Percentiles rank a stretch among this genome's conserved stretches.
Evolutionary conservation across 352 stramenopile species (phyloP).

Genomic region (Pythium angustatum): DNA sequence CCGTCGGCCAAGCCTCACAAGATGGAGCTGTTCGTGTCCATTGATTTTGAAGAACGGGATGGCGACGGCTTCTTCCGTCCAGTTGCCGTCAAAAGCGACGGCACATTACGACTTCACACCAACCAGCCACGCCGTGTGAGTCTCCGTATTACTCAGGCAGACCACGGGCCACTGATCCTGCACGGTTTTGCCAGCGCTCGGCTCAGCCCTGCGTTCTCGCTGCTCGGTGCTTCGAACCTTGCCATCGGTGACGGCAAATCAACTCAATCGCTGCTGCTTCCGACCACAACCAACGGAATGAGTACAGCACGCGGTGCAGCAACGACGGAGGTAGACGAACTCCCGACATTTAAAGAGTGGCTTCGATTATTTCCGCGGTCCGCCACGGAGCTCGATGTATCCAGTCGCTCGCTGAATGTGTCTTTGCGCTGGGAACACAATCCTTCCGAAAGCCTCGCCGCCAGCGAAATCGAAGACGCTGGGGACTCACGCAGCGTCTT

Average conservation of each 20-base stretch:
- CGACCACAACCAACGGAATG: slow-evolving; percentile 5
- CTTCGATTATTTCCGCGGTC: slow-evolving; percentile 20
- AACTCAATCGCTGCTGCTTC: slow-evolving; percentile 21
- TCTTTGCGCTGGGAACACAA: slow-evolving; percentile 60
- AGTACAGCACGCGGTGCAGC: slow-evolving; percentile 13
- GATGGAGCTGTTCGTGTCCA: slow-evolving; percentile 68
- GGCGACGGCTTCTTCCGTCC: slow-evolving; percentile 63
- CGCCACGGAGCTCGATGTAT: slow-evolving; percentile 19
- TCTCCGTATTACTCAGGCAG: slow-evolving; percentile 68
- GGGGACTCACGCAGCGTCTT: slow-evolving; percentile 58
- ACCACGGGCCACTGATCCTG: slow-evolving; percentile 58
- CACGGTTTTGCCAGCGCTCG: slow-evolving; percentile 41
- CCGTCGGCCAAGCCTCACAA: slow-evolving; percentile 16
- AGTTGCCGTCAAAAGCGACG: slow-evolving; percentile 71
- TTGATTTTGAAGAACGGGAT: slow-evolving; percentile 75
- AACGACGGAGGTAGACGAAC: slow-evolving; percentile 27
- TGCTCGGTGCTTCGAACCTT: slow-evolving; percentile 21
- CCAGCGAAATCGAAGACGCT: slow-evolving; percentile 37
- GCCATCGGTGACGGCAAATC: slow-evolving; percentile 29
- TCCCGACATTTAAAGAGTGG: slow-evolving; percentile 29
- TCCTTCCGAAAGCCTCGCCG: slow-evolving; percentile 5
- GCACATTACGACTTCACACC: slow-evolving; percentile 56
- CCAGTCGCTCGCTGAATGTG: slow-evolving; percentile 52
- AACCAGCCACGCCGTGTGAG: slow-evolving; percentile 58
- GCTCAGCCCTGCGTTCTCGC: slow-evolving; percentile 38